A percentile compares a stretch with the other conserved stretches of the same genome.
These are phyloP conservation scores for Fusarium transvaalense DNA, from an alignment of 2,329 filamentous ascomycete species.

Conservation along the genomic window DNA sequence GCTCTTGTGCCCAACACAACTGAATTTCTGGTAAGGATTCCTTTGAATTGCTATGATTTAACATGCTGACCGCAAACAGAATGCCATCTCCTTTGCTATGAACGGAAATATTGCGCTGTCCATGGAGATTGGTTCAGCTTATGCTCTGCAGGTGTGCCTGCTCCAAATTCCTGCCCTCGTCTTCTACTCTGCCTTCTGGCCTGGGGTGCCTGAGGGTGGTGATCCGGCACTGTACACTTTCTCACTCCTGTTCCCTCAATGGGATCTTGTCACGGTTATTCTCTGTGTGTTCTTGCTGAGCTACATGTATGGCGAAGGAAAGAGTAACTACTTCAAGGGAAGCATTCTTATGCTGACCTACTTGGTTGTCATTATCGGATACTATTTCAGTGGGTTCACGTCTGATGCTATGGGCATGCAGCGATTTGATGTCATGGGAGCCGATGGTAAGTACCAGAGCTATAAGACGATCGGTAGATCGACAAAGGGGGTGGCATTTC, in stretches of 20 bases:
- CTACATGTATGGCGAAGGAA: slow-evolving; percentile 98
- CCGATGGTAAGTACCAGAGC: slow-evolving; percentile 62
- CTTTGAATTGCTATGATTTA: neutral
- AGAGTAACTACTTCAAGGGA: slow-evolving; percentile 99
- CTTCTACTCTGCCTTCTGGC: slow-evolving; percentile 85
- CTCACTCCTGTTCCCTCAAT: slow-evolving; percentile 94
- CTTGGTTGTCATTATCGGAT: slow-evolving; percentile 89
- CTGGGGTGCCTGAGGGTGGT: slow-evolving; percentile 55
- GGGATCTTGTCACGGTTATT: slow-evolving; percentile 98
- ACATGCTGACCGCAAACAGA: slow-evolving; percentile 62
- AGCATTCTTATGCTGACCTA: slow-evolving; percentile 95
- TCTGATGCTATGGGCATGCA: slow-evolving; percentile 59
- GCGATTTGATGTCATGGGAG: slow-evolving; percentile 67
- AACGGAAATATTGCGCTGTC: slow-evolving; percentile 98
- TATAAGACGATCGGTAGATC: slow-evolving; percentile 68
- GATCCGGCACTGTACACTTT: slow-evolving; percentile 73
- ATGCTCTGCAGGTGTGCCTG: slow-evolving; percentile 94
- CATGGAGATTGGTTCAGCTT: slow-evolving; percentile 99
- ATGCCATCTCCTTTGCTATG: slow-evolving; percentile 99
- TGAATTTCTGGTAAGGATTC: slow-evolving; percentile 83
- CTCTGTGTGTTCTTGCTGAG: slow-evolving; percentile 95
- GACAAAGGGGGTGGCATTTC: slow-evolving; percentile 50
- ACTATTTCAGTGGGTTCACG: slow-evolving; percentile 80
- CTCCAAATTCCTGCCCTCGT: slow-evolving; percentile 95
- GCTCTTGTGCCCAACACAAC: slow-evolving; percentile 98